Conservation (phyloP, 1,284 basidiomycete species). For the Taiwanofungus camphoratus region DNA sequence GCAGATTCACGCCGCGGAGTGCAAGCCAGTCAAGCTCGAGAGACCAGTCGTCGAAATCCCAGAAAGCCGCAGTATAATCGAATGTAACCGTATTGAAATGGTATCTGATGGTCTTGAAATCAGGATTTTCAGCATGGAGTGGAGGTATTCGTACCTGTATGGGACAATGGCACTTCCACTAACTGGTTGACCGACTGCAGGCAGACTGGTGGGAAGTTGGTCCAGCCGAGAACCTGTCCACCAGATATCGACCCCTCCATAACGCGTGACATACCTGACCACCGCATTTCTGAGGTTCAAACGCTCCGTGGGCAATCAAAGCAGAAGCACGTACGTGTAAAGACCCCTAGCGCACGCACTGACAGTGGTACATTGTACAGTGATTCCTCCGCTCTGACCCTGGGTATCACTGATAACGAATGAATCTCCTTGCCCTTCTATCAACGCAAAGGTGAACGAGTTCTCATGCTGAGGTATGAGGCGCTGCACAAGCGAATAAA, state of each 20-base stretch:
- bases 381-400: constrained; percentile 15
- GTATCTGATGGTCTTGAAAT: constrained; percentile 23
- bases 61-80: constrained; percentile 37
- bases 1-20: constrained; percentile 38
- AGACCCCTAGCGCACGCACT: constrained; percentile 27
- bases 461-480: constrained; percentile 23
- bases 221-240: constrained; percentile 38
- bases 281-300: neutral
- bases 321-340: constrained; percentile 21
- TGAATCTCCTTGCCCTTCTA: constrained; percentile 21
- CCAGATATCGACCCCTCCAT: constrained; percentile 36
- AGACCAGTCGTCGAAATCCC: constrained; percentile 36
- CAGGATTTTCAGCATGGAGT: neutral
- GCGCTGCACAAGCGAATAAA: constrained; percentile 24
- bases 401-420: constrained; percentile 22
- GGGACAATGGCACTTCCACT: constrained; percentile 32
- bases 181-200: constrained; percentile 27
- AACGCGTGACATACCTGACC: constrained; percentile 33
- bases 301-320: too few relatives aligned
- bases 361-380: constrained; percentile 26
- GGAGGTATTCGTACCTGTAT: constrained; percentile 25
- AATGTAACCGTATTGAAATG: constrained; percentile 42
- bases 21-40: constrained; percentile 42
- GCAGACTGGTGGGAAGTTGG: constrained; percentile 26
- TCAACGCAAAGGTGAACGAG: constrained; percentile 23